Percentiles rank a stretch among this genome's conserved stretches.
Evolutionary conservation across 768 basidiomycete genomes (phyloP).

Genomic region (Cystobasidium tubakii): DNA sequence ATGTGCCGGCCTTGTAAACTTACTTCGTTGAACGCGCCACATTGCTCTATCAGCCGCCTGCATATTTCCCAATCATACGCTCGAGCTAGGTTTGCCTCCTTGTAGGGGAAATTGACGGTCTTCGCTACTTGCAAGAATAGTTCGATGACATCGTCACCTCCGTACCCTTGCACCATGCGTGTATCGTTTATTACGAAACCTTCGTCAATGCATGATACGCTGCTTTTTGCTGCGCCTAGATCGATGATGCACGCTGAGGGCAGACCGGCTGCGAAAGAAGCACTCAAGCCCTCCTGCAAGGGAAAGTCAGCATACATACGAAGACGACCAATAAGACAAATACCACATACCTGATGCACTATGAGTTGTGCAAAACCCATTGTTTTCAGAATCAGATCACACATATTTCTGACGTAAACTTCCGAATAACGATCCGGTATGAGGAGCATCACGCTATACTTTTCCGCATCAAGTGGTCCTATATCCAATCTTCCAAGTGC

Average conservation of each 20-base stretch:
- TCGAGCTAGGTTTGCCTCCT: conserved; percentile 67
- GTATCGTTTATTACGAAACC: conserved; percentile 75
- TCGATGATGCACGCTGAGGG: conserved; percentile 93
- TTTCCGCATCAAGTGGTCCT: conserved; percentile 61
- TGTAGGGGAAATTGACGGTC: conserved; percentile 79
- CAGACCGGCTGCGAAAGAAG: conserved; percentile 90
- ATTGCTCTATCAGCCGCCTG: conserved; percentile 78
- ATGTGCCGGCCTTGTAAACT: conserved; percentile 44
- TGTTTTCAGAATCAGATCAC: conserved; percentile 63
- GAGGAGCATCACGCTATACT: conserved; percentile 77
- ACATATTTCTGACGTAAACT: conserved; percentile 70
- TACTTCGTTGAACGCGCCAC: conserved; percentile 85
- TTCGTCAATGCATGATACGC: conserved; percentile 88
- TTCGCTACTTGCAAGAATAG: conserved; percentile 58
- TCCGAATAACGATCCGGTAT: conserved; percentile 89
- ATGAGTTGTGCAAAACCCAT: conserved; percentile 93
- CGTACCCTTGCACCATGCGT: conserved; percentile 74
- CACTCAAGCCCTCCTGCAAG: conserved; percentile 76
- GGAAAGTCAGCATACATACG: background rate
- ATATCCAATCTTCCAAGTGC: conserved; percentile 63
- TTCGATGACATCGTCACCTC: conserved; percentile 90
- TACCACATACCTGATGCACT: conserved; percentile 66
- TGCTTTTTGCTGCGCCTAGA: conserved; percentile 76
- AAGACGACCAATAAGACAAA: background rate
- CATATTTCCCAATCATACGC: conserved; percentile 84